Base-by-base conservation (phyloP, 2,329 filamentous ascomycete genomes). In the Leptographium flavum region DNA sequence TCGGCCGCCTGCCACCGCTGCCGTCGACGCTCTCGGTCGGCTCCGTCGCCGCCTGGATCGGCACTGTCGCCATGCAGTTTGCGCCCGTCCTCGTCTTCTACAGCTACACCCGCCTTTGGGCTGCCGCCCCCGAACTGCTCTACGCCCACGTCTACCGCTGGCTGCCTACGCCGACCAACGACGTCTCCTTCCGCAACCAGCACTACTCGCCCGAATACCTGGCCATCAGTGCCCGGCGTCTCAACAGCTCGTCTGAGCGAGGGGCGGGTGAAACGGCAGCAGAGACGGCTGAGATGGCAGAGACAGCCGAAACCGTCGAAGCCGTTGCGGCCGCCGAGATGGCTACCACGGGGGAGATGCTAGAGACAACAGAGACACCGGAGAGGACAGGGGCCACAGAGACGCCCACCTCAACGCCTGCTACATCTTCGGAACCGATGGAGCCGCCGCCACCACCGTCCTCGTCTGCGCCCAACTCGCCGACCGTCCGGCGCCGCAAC, bases 61-160 rank as follows among this genome's bases (percentile, higher is more conserved):
- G 65, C 3, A 57, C 60, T 1, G 50, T 65, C 5, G 59, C 62
- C 11, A 48, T 72, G 3, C 68, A 65, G 25, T 50, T 68, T 1
- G 62, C 64, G 1, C 74, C 74, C 0, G 67, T 74, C 38, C 55
- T 67, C 5, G 58, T 63, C 3, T 72, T 69, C 53, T 66, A 66
- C 38, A 55, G 68, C 40, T 64, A 65, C 40, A 64, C 63, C 8
- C 59, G 57, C 17, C 47, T 68, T 21, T 60, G 61, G 49, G 59
- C 61, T 10, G 52, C 58, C 9, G 57, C 65, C 47, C 60, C 58
- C 13, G 57, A 59, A 3, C 48, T 56, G 4, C 50, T 71, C n/a
- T 65, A 63, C 58, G 49, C 54, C 2, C 47, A 52, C n/a, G 61
- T 73, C 31, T 65, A 62, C 42, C 56, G 49, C 14, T 54, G 49